phyloP scores from a whole-genome alignment of 2,329 filamentous ascomycete species.

The Colletotrichum sp. region DNA sequence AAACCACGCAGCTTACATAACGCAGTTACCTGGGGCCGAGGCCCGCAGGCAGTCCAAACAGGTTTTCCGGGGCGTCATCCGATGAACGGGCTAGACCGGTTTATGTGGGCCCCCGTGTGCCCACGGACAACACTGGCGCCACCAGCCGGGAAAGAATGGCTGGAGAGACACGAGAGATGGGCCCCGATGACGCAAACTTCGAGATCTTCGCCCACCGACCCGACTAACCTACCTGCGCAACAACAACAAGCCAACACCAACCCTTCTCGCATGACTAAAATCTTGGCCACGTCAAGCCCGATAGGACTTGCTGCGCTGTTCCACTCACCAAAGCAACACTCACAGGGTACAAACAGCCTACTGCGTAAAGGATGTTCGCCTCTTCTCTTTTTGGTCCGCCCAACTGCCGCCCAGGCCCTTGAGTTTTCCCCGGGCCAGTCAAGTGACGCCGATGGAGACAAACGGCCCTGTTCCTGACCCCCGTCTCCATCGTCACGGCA shows the following conservation, averaged over 20 bases:
- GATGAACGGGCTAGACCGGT: background rate
- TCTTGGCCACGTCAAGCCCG: slow-evolving; percentile 19
- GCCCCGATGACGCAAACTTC: slow-evolving; percentile 19
- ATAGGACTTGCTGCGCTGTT: slow-evolving; percentile 8
- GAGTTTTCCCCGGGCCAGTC: background rate
- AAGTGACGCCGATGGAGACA: slow-evolving; percentile 5
- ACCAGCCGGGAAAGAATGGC: background rate
- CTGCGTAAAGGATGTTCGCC: background rate
- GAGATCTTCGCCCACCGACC: background rate
- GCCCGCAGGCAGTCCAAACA: too few species aligned
- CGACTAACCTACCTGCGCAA: background rate
- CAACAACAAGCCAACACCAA: background rate
- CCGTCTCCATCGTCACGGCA: background rate
- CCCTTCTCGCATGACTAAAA: slow-evolving; percentile 11
- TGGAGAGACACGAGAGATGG: background rate
- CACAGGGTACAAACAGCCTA: background rate
- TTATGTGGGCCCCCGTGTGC: background rate
- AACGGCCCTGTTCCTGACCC: background rate
- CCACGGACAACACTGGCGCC: background rate
- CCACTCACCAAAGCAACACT: background rate
- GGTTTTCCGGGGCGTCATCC: slow-evolving; percentile 16
- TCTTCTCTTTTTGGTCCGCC: background rate
- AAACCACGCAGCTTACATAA: too few species aligned
- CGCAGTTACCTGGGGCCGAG: too few species aligned
- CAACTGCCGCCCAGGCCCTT: background rate